Conservation (phyloP, 2,329 filamentous ascomycete genomes). For the Aspergillus nomiae region DNA sequence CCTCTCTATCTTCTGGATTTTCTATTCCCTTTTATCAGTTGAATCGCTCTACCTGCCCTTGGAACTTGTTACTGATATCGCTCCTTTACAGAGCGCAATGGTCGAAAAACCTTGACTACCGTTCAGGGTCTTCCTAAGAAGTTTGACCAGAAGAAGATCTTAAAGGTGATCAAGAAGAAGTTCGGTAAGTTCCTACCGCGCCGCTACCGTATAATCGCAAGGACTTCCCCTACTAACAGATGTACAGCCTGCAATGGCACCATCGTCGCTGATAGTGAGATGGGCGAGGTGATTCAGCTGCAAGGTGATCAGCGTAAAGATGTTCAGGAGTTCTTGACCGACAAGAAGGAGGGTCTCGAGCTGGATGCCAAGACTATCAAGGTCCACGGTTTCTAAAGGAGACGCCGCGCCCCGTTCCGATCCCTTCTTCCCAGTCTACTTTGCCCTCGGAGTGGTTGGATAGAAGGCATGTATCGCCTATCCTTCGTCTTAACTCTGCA, state of each 20-base stretch:
- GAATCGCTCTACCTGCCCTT: slow-evolving; percentile 10
- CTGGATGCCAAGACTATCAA: slow-evolving; percentile 97
- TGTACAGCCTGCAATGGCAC: slow-evolving; percentile 95
- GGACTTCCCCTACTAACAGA: slow-evolving; percentile 20
- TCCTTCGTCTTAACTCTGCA: slow-evolving; percentile 27
- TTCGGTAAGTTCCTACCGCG: slow-evolving; percentile 65
- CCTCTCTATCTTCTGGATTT: not conserved
- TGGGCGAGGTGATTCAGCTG: slow-evolving; percentile 99
- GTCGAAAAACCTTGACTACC: slow-evolving; percentile 99
- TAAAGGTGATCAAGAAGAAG: slow-evolving; percentile 99
- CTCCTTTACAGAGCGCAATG: slow-evolving; percentile 83
- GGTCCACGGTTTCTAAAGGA: slow-evolving; percentile 58
- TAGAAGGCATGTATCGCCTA: slow-evolving; percentile 35
- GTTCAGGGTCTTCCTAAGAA: slow-evolving; percentile 98
- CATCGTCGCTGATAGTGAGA: slow-evolving; percentile 91
- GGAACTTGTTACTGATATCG: slow-evolving; percentile 22
- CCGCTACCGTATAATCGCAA: not conserved
- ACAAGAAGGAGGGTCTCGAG: slow-evolving; percentile 92
- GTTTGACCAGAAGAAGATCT: slow-evolving; percentile 99
- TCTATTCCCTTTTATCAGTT: not conserved
- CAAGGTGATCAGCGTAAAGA: slow-evolving; percentile 99
- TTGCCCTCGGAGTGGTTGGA: slow-evolving; percentile 40
- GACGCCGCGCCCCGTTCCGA: slow-evolving; percentile 44
- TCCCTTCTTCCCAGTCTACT: slow-evolving; percentile 45
- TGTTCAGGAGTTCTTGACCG: slow-evolving; percentile 94